phyloP scores from a whole-genome alignment of 139 green algal species.

The Dunaliella sp. region DNA sequence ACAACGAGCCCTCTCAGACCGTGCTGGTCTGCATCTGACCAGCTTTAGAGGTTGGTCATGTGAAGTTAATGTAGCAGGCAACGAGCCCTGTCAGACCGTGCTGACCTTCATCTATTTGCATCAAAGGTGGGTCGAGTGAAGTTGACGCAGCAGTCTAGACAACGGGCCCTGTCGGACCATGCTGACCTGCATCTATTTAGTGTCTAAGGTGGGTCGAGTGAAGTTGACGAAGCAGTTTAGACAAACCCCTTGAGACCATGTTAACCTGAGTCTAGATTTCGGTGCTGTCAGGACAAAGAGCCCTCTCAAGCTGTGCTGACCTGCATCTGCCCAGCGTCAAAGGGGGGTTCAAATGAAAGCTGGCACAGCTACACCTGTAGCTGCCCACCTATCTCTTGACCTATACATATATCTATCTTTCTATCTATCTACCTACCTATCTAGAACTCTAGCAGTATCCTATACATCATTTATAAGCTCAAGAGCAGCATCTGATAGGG shows the following conservation, averaged over 20 bases:
- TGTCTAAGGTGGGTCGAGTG: conserved; percentile 75
- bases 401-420: no score
- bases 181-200: conserved; percentile 79
- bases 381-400: no score
- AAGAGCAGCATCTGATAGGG: no score
- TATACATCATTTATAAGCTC: no score
- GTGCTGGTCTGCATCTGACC: conserved; percentile 80
- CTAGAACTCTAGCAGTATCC: no score
- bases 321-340: conserved; percentile 79
- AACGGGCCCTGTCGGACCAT: conserved; percentile 70
- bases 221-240: no score
- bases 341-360: no score
- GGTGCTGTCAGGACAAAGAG: conserved; percentile 65
- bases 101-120: conserved; percentile 77
- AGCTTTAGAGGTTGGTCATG: conserved; percentile 74
- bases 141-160: conserved; percentile 40
- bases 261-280: conserved; percentile 81
- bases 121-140: conserved; percentile 77
- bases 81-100: conserved; percentile 69
- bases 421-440: no score
- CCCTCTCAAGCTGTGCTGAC: conserved; percentile 68
- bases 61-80: no score
- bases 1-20: conserved; percentile 69
- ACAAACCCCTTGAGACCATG: conserved; percentile 69
- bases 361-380: no score